Base-by-base conservation (phyloP, 1,139 yeast genomes). In the Scheffersomyces illinoinensis region DNA sequence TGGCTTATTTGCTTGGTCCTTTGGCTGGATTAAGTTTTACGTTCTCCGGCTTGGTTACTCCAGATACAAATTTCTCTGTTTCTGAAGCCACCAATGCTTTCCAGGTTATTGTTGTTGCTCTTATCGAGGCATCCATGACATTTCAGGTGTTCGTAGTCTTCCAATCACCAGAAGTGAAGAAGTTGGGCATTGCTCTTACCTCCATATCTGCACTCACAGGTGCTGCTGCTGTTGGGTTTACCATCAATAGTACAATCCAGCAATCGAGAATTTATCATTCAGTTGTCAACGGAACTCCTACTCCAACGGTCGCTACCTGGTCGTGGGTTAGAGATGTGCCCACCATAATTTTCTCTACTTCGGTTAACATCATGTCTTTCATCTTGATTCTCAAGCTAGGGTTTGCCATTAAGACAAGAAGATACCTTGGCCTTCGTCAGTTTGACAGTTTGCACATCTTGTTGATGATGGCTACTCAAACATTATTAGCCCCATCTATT, bases 371-470 rank as follows among this genome's bases (percentile, higher is more conserved):
- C 33, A 86, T 87, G 77, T 85, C 91, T 50, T 60, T 85, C 1
- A 74, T 91, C 46, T 78, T 93, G 53, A 71, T 87, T 4, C 68
- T 77, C 17, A 95, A 93, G 71, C 79, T 95, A 57, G 70, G 81
- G 17, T 62, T 84, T 57, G 97, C 97, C 0, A 84, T 91, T 46
- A 81, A 86, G 61, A 83, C 90, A 2, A 85, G 98, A 71, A 81
- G 93, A 59, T 84, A 77, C 62, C 74, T 93, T 58, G 99, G 99
- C 0, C 76, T 92, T 59, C 86, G 82, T 65, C 97, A 91, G 69
- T 92, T 93, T 68, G 93, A 89, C 62, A 86, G 90, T 47, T 85
- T 91, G 70, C 97, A 92, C 71, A 86, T 93, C 47, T 75, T 95
- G 53, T 76, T 91, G 60, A 89, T 93, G 59, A 90, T 91, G 93